Base-by-base conservation (phyloP, 805 yeast genomes). In the Starmera pachycereana region DNA sequence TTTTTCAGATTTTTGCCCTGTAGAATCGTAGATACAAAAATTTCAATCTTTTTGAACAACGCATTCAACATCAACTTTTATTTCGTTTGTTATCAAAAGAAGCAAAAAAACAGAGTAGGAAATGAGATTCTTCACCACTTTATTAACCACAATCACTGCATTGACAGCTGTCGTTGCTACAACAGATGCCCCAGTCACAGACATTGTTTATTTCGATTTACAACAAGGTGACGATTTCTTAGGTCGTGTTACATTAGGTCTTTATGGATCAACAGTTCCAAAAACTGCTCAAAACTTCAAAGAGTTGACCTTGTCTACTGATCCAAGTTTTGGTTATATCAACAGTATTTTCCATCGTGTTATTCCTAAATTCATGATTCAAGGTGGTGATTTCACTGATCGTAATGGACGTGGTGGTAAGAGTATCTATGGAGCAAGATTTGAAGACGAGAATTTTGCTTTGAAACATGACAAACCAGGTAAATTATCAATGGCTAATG, bases 281-380 rank as follows among this genome's bases (percentile, higher is more conserved):
- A 83, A 81, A 62, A 89, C 97, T 25, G 92, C 72, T 32, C 89
- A 85, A 61, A 89, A 89, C 71, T 88, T 88, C 66, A 77, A 85
- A 53, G 81, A 82, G 54, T 71, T 88, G 60, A 68, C 87, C 38
- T 68, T 78, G 36, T 90, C 95, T 14, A 82, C 78, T 39, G 87
- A 85, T 56, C 77, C 83, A 29, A 61, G 68, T 32, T 68, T 79
- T 55, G 78, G 79, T 31, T 81, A 78, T 67, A 63, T 69, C 48
- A 70, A 70, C 44, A 74, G 83, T 12, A 66, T 71, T 42, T 81
- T 81, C 76, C 88, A 81, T 67, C 67, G 89, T 58, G 79, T 81
- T 44, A 81, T 81, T 55, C 74, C 78, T 42, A 64, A 71, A 46
- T 81, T 81, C 57, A 81, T 81, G 89, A 69, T 81, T 44, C 89